Base-by-base conservation (phyloP, 805 yeast species). In the Candida orba region DNA sequence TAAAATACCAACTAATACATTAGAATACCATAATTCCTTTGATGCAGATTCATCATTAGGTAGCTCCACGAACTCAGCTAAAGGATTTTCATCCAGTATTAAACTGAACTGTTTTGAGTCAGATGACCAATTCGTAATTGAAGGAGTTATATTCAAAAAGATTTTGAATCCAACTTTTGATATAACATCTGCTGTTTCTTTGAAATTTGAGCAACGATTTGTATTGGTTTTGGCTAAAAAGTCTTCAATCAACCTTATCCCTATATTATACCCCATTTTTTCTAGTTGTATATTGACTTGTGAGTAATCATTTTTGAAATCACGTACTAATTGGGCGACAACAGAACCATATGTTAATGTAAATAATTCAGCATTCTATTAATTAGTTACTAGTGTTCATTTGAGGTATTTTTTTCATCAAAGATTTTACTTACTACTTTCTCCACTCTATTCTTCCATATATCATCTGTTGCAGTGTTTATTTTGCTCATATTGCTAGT, bases 271-370 rank as follows among this genome's bases (percentile, higher is more conserved):
- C 1, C 99, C 99, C 98, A 93, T 91, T 50, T 78, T 76, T 56
- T 82, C 95, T 40, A 93, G 70, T 58, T 91, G 95, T 41, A 70
- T 68, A 59, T 93, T 93, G 45, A 93, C 96, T 55, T 81, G 81
- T 7, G 58, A 60, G 61, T 87, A 90, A 62, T 90, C 85, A 50
- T 78, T 73, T 43, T 81, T 75, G 62, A 76, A 81, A 58, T 93
- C 98, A 46, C 81, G 78, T 59, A 96, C 89, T 42, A 93, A 67
- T 57, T 91, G 97, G 13, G 95, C 78, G 39, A 93, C 98, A 39
- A 93, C 78, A 3, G 96, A 81, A 9, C 99, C 99, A 56, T 93
- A 93, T 1, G 96, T 91, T 46, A 93, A 68, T n/a, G 96, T 87
- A 65, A 93, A 87, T 41, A 93, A 72, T 64, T 93, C 99, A 2